phyloP scores from a whole-genome alignment of 768 basidiomycete genomes.

The Leccinum arenicola region DNA sequence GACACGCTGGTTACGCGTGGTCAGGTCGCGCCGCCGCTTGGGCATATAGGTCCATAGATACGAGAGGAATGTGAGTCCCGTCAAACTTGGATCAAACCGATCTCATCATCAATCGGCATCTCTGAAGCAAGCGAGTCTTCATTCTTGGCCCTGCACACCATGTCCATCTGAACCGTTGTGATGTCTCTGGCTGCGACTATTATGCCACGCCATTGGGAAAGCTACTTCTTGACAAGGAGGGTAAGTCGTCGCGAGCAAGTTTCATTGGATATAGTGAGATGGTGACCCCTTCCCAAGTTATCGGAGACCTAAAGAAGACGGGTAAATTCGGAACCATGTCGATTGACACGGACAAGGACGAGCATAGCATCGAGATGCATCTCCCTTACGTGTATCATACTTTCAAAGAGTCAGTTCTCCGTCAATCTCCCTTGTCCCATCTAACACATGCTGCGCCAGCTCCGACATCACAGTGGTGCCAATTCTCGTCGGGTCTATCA shows the following conservation, averaged over 20 bases:
- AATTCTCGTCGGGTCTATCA: conserved; percentile 82
- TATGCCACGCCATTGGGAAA: conserved; percentile 88
- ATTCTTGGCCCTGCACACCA: conserved; percentile 97
- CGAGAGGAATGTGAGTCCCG: conserved; percentile 66
- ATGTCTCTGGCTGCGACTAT: conserved; percentile 69
- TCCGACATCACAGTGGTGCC: conserved; percentile 82
- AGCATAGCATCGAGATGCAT: conserved; percentile 99
- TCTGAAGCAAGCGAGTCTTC: conserved; percentile 80
- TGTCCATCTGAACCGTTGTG: conserved; percentile 82
- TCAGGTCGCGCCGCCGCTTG: conserved; percentile 93
- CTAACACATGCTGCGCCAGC: conserved; percentile 34
- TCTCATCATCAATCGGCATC: conserved; percentile 7
- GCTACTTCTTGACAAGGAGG: conserved; percentile 72
- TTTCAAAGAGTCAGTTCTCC: conserved; percentile 64
- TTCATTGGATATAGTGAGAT: not conserved
- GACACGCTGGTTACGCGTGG: conserved; percentile 95
- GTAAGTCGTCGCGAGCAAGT: conserved; percentile 43
- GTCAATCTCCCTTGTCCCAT: not conserved
- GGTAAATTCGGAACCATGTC: conserved; percentile 66
- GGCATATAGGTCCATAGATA: conserved; percentile 91
- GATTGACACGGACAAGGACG: conserved; percentile 75
- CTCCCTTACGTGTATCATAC: conserved; percentile 85
- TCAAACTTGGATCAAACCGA: conserved; percentile 1
- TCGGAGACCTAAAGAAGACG: conserved; percentile 13
- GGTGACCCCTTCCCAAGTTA: conserved; percentile 13